Percentiles rank a stretch among this genome's conserved stretches.
Conservation (phyloP, 176 grass and related monocot genomes). For the Thinopyrum elongatum region DNA sequence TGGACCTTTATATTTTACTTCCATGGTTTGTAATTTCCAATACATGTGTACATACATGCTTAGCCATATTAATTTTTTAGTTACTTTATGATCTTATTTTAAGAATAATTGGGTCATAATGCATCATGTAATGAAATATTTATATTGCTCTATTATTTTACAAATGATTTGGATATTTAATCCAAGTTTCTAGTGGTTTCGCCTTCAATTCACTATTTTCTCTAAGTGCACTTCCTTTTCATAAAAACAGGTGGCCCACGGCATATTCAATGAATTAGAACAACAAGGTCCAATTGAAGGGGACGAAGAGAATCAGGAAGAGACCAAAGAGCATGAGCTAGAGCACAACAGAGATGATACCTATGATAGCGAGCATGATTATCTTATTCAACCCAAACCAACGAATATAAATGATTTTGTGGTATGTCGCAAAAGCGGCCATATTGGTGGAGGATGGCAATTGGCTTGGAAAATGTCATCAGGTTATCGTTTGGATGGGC, state of each 20-base stretch:
- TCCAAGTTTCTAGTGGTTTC: not conserved
- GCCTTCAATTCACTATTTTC: not conserved
- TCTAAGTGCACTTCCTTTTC: not conserved
- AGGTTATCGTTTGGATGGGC: not conserved
- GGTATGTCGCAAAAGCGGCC: slow-evolving; percentile 15
- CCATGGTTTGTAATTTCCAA: not conserved
- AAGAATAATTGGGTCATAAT: not conserved
- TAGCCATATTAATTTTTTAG: not conserved
- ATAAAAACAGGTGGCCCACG: not conserved
- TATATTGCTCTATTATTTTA: not conserved
- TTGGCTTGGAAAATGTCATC: slow-evolving; percentile 58
- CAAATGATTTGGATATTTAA: not conserved
- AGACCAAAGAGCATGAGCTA: not conserved
- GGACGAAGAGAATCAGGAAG: not conserved
- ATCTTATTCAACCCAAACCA: not conserved
- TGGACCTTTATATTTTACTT: not conserved
- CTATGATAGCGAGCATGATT: not conserved
- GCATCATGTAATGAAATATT: not conserved
- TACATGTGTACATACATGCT: not conserved
- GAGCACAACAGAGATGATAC: not conserved
- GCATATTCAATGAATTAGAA: not conserved
- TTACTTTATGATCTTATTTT: not conserved
- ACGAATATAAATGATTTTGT: not conserved
- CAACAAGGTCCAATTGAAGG: not conserved
- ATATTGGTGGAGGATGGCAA: slow-evolving; percentile 72